Percentiles rank a stretch among this genome's conserved stretches.
Conservation (phyloP, 2,329 filamentous ascomycete genomes). For the Ophiostoma piceae region DNA sequence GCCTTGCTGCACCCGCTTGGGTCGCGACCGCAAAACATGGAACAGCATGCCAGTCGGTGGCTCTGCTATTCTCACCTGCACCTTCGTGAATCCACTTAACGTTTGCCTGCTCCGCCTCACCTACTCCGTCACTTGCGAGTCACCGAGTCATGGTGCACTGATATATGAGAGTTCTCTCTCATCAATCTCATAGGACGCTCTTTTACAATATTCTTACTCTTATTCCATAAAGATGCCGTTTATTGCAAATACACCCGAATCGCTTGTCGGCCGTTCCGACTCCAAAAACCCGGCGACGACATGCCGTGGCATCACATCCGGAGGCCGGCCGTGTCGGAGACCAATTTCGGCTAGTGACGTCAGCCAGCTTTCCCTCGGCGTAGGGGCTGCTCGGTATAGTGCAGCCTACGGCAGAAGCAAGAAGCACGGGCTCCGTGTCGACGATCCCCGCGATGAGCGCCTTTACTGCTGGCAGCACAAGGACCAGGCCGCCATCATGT, state of each 20-base stretch:
- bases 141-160: not conserved
- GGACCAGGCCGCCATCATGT: constrained; percentile 67
- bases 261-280: constrained; percentile 70
- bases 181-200: not conserved
- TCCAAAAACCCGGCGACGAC: constrained; percentile 78
- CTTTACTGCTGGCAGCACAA: constrained; percentile 95
- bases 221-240: constrained; percentile 52
- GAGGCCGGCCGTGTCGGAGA: constrained; percentile 77
- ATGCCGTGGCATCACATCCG: constrained; percentile 79
- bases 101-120: constrained; percentile 12
- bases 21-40: not conserved
- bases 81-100: constrained; percentile 1
- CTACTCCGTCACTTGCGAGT: no score
- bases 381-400: constrained; percentile 24
- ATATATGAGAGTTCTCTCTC: not conserved
- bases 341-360: constrained; percentile 49
- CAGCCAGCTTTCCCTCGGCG: constrained; percentile 24
- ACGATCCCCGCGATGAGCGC: constrained; percentile 52
- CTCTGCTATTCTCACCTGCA: not conserved
- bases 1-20: constrained; percentile 1
- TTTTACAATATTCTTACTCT: no score
- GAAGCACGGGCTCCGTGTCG: constrained; percentile 34
- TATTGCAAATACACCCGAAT: constrained; percentile 72
- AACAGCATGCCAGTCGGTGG: constrained; percentile 14
- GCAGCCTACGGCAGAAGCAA: not conserved